Base-by-base conservation (phyloP, 31 red algal genomes). In the Odonthalia washingtoniensis region DNA sequence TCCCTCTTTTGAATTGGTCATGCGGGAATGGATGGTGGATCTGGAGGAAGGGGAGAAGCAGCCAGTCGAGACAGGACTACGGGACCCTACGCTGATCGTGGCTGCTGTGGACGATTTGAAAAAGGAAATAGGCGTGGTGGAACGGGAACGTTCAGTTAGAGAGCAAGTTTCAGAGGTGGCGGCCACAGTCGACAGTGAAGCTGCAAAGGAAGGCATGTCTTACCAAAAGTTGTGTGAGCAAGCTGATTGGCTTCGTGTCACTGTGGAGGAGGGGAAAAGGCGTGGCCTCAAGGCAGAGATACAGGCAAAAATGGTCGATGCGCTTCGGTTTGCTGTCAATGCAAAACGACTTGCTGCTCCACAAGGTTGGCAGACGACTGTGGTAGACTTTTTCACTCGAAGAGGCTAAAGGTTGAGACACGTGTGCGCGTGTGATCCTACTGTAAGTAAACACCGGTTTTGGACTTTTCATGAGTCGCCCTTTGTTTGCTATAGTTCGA, bases 361-460 rank as follows among this genome's bases (percentile, higher is more conserved):
- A 72, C n/a, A n/a, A n/a, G n/a, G 67, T 27, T 27, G 67, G 30
- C 67, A 72, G n/a, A 72, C 67, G 18, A 72, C 17, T 32, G 32
- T 72, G 67, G 67, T 72, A 72, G 67, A 72, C 31, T 16, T 72
- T 72, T 72, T n/a, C n/a, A n/a, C n/a, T n/a, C n/a, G n/a, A n/a
- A n/a, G n/a, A n/a, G n/a, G n/a, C n/a, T n/a, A n/a, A n/a, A n/a
- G n/a, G n/a, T n/a, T n/a, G n/a, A n/a, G n/a, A n/a, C n/a, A n/a
- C n/a, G n/a, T n/a, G n/a, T n/a, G n/a, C n/a, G n/a, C n/a, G n/a
- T n/a, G n/a, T n/a, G n/a, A n/a, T n/a, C n/a, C n/a, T n/a, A n/a
- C n/a, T n/a, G n/a, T n/a, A n/a, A n/a, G n/a, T n/a, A n/a, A n/a
- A n/a, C n/a, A n/a, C n/a, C n/a, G n/a, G n/a, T n/a, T n/a, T n/a